Conservation (phyloP, 768 basidiomycete genomes). For the Auricularia cornea region DNA sequence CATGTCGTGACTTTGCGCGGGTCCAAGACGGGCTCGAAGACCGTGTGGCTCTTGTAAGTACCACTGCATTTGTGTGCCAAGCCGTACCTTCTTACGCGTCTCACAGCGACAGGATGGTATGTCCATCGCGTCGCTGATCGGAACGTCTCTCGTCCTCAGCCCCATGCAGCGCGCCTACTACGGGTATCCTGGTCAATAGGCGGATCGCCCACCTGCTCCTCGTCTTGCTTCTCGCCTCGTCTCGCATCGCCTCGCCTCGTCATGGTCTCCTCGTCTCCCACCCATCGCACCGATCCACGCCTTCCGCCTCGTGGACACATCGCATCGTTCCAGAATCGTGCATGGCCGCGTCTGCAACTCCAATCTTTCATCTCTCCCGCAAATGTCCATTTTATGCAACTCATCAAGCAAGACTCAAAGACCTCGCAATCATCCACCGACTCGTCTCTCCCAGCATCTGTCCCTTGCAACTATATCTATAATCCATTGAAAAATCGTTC, state of each 20-base stretch:
- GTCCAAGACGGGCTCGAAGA: conserved; percentile 85
- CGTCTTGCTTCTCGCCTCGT: not conserved
- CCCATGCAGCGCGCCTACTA: conserved; percentile 51
- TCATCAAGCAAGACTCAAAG: not conserved
- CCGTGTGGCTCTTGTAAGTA: conserved; percentile 78
- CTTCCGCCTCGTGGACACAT: too few species aligned
- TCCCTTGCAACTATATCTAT: not conserved
- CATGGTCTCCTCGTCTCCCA: not conserved
- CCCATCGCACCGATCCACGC: too few species aligned
- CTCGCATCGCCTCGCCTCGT: not conserved
- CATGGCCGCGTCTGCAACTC: too few species aligned
- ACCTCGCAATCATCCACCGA: not conserved
- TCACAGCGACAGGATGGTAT: conserved; percentile 49
- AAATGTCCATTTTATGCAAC: not conserved
- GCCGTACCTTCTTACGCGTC: conserved; percentile 2
- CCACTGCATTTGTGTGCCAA: not conserved
- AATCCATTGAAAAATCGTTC: not conserved
- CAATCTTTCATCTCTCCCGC: too few species aligned
- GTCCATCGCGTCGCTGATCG: conserved; percentile 7
- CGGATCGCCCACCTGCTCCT: too few species aligned
- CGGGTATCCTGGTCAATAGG: conserved; percentile 25
- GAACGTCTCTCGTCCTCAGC: conserved; percentile 10
- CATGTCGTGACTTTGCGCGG: conserved; percentile 87
- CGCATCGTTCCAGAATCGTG: too few species aligned
- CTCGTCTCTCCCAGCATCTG: not conserved